Percentiles rank a stretch among this genome's conserved stretches.
Conservation (phyloP, 495 filamentous ascomycete species). For the Polyplosphaeria fusca region DNA sequence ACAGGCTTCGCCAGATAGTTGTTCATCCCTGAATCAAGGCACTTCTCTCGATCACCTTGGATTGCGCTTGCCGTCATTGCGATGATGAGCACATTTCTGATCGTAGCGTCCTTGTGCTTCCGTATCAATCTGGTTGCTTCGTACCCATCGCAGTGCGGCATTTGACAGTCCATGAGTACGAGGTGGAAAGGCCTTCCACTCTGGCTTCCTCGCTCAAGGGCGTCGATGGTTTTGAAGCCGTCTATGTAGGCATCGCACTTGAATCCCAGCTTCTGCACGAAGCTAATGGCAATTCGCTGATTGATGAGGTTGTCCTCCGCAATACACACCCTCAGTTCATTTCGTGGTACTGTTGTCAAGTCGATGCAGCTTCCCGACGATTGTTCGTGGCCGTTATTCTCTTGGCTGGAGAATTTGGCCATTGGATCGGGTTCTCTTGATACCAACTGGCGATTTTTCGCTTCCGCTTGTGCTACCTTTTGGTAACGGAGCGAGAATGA, state of each 20-base stretch:
- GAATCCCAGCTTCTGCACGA: slow-evolving; percentile 79
- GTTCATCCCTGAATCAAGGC: slow-evolving; percentile 89
- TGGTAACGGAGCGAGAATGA: slow-evolving; percentile 80
- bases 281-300: slow-evolving; percentile 79
- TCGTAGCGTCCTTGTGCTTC: slow-evolving; percentile 65
- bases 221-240: slow-evolving; percentile 80
- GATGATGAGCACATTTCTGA: slow-evolving; percentile 77
- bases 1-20: slow-evolving; percentile 94
- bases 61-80: slow-evolving; percentile 94
- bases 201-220: slow-evolving; percentile 64
- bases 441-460: slow-evolving; percentile 11
- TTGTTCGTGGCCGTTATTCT: slow-evolving; percentile 26
- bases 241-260: slow-evolving; percentile 81
- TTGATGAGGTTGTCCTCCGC: slow-evolving; percentile 93
- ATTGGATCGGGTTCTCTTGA: slow-evolving; percentile 50
- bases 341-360: slow-evolving; percentile 67
- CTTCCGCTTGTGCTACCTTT: slow-evolving; percentile 54
- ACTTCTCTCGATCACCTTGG: slow-evolving; percentile 87
- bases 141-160: slow-evolving; percentile 93
- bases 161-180: slow-evolving; percentile 92
- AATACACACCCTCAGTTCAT: slow-evolving; percentile 79
- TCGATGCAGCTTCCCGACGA: slow-evolving; percentile 42
- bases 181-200: slow-evolving; percentile 72
- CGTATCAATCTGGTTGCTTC: slow-evolving; percentile 74
- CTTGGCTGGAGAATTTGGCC: slow-evolving; percentile 55